These are phyloP conservation scores for Megacollybia marginata DNA, from an alignment of 768 basidiomycete species.

Conservation along the genomic window DNA sequence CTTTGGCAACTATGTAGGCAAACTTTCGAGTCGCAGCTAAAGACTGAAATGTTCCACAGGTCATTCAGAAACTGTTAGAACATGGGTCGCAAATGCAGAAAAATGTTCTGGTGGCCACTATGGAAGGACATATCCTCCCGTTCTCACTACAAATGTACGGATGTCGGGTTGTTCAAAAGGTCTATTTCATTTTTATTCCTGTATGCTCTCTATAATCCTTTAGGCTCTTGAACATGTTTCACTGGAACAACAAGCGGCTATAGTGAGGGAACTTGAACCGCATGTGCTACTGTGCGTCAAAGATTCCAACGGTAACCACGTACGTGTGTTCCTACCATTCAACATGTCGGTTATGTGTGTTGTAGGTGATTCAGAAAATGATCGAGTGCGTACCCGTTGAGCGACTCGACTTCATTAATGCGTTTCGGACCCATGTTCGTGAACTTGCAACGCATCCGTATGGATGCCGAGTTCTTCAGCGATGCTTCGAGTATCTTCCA, in stretches of 20 bases:
- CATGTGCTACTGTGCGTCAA: conserved; percentile 82
- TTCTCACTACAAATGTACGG: conserved; percentile 92
- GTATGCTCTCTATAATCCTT: conserved; percentile 7
- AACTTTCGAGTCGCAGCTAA: too few relatives aligned
- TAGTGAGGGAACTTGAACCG: conserved; percentile 75
- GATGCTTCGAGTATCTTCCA: conserved; percentile 82
- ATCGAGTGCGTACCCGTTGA: conserved; percentile 76
- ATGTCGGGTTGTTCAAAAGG: conserved; percentile 94
- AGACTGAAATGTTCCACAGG: conserved; percentile 34
- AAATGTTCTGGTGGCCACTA: conserved; percentile 53
- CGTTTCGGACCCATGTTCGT: conserved; percentile 72
- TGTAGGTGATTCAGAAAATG: conserved; percentile 80
- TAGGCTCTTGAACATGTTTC: conserved; percentile 81
- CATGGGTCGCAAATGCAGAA: conserved; percentile 74
- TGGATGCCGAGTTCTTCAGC: conserved; percentile 91
- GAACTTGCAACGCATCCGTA: conserved; percentile 85
- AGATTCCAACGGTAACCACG: conserved; percentile 93
- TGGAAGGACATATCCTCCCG: conserved; percentile 72
- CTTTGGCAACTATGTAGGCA: conserved; percentile 89
- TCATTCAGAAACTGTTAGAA: conserved; percentile 91
- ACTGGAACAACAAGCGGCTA: conserved; percentile 66
- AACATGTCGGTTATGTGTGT: conserved; percentile 1
- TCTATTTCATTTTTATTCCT: conserved; percentile 17
- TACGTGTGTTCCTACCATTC: conserved; percentile 28
- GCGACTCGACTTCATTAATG: conserved; percentile 64